A percentile compares a stretch with the other conserved stretches of the same genome.
These are phyloP conservation scores for Talaromyces sp. DNA, from an alignment of 2,329 filamentous ascomycete genomes.

Conservation along the genomic window DNA sequence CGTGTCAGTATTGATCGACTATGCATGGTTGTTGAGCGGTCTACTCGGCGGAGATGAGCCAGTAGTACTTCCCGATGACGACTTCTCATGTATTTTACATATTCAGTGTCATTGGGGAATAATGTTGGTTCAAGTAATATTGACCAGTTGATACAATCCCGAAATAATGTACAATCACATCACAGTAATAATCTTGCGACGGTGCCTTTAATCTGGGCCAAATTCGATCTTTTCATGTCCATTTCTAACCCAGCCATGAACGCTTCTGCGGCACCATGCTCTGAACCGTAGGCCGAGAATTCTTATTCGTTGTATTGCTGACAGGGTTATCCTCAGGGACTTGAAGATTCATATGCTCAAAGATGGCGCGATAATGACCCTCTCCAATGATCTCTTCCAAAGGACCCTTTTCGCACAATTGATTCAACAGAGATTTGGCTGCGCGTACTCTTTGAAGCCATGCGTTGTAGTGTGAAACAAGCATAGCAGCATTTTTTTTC, in stretches of 20 bases:
- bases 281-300: not conserved
- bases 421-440: not conserved
- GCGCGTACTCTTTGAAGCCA: not conserved
- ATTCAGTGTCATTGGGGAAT: not conserved
- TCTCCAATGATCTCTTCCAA: conserved; percentile 8
- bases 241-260: not conserved
- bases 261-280: conserved; percentile 6
- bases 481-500: not conserved
- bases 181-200: not conserved
- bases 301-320: not conserved
- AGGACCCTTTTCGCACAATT: not conserved
- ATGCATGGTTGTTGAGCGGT: not conserved
- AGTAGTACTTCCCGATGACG: not conserved
- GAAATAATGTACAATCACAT: not conserved
- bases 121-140: not conserved
- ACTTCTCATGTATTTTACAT: not conserved
- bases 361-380: not conserved
- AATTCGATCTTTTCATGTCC: not conserved
- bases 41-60: not conserved
- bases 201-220: not conserved
- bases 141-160: not conserved
- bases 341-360: conserved; percentile 3
- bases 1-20: not conserved
- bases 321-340: not conserved
- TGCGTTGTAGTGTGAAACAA: not conserved